Base-by-base conservation (phyloP, 768 basidiomycete species). In the Hemileccinum rubropunctum region DNA sequence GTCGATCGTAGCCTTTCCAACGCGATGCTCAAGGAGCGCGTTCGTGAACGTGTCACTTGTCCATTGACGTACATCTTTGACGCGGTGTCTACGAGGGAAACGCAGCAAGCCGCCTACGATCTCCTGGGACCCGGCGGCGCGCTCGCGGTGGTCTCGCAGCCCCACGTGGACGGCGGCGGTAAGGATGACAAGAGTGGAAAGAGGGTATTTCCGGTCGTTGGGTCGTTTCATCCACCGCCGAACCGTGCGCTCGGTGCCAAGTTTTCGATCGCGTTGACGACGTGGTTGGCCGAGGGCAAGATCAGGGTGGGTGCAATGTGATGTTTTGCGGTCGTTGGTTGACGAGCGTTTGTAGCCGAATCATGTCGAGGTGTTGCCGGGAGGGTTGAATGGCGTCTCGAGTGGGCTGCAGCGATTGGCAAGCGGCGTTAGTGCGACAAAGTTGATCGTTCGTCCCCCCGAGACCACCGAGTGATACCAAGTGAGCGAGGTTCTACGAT, bases 301-400 rank as follows among this genome's bases (percentile, higher is more conserved):
- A 53, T 62, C 51, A 59, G 54, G 56, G 53, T 57, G 6, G 2
- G 54, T 48, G 18, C 11, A 6, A 6, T 23, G 23, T 23, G 28
- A 30, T 30, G 28, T 30, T 30, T 30, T 30, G 28, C 23, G 6
- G 23, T 9, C 11, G 28, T 30, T 23, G 28, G 4, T 30, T 30
- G 28, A 30, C 28, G 28, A 2, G 17, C 12, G 18, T 37, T 18
- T 18, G 36, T 39, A 71, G 74, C 73, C 73, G 1, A 71, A 68
- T 45, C 52, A 57, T n/a, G 54, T 72, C 14, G 71, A 76, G 51
- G 63, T 74, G 4, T 44, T 77, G 15, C 65, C 73, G 1, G 60
- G 61, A 17, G 74, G 75, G 0, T 48, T 76, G 13, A 57, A 56
- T 1, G 73, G 67, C 5, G 61, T 77, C 7, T 48, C 43, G 1